phyloP scores from a whole-genome alignment of 257 asterid genomes.

The Echium plantagineum region DNA sequence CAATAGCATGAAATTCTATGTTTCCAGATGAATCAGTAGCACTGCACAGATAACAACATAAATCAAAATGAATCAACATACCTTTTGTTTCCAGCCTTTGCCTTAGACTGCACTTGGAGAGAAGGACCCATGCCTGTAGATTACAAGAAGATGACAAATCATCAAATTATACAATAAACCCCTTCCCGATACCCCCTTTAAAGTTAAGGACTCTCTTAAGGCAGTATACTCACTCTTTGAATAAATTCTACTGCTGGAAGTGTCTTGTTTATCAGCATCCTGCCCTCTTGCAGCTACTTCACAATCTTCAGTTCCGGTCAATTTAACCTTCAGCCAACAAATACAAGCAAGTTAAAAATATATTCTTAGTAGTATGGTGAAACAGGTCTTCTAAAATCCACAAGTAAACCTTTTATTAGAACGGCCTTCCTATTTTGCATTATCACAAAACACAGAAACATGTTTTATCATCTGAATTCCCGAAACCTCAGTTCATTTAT shows the following conservation, averaged over 20 bases:
- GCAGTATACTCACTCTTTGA: slow-evolving; percentile 33
- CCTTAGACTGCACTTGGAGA: slow-evolving; percentile 22
- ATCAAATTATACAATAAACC: slow-evolving; percentile 1
- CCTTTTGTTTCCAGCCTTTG: slow-evolving; percentile 39
- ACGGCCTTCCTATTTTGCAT: slow-evolving; percentile 10
- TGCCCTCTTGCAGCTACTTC: slow-evolving; percentile 16
- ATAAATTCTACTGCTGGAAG: slow-evolving; percentile 19
- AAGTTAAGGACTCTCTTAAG: background rate
- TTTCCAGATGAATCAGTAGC: background rate
- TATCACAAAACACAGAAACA: slow-evolving; percentile 10
- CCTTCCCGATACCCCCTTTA: background rate
- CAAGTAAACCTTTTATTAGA: slow-evolving; percentile 15
- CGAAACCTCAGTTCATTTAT: background rate
- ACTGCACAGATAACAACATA: background rate
- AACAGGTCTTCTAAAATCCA: background rate
- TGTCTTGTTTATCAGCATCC: slow-evolving; percentile 21
- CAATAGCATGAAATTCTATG: background rate
- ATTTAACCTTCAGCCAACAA: slow-evolving; percentile 20
- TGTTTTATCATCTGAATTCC: background rate
- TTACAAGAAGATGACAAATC: slow-evolving; percentile 9
- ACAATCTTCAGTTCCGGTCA: slow-evolving; percentile 13
- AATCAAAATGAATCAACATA: slow-evolving; percentile 11
- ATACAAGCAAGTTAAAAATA: slow-evolving; percentile 7
- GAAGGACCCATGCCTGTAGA: slow-evolving; percentile 30
- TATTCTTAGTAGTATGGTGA: background rate